Conservation (phyloP, 345 rosid genomes). For the Camelina hispida region DNA sequence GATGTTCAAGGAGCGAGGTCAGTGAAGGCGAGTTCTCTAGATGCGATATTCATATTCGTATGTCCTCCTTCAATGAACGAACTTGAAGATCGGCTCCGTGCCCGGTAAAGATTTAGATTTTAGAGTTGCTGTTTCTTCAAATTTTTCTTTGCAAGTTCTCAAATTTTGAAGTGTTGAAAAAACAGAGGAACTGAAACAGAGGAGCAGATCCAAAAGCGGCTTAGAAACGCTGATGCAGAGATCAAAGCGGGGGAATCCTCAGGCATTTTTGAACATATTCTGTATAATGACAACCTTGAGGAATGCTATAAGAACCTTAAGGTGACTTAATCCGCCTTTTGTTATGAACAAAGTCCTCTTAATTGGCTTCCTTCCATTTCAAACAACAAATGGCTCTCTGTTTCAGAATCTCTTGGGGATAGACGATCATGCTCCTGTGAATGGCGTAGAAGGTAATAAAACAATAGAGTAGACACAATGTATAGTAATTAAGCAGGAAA, state of each 20-base stretch:
- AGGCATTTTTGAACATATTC: conserved; percentile 67
- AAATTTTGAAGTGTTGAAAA: conserved; percentile 13
- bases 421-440: conserved; percentile 47
- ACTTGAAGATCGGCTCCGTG: conserved; percentile 88
- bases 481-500: conserved; percentile 12
- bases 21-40: conserved; percentile 74
- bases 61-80: conserved; percentile 86
- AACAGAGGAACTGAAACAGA: conserved; percentile 90
- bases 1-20: conserved; percentile 97
- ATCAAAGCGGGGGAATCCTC: conserved; percentile 75
- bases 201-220: conserved; percentile 83
- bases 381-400: conserved; percentile 26
- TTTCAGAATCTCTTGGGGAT: conserved; percentile 73
- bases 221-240: conserved; percentile 75
- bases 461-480: conserved; percentile 10
- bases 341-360: conserved; percentile 18
- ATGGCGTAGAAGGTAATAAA: conserved; percentile 61
- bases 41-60: conserved; percentile 80
- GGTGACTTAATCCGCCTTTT: conserved; percentile 51
- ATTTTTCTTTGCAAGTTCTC: conserved; percentile 21
- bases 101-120: conserved; percentile 56
- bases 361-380: not conserved
- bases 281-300: conserved; percentile 76
- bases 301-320: conserved; percentile 82
- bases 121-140: conserved; percentile 25